Base-by-base conservation (phyloP, 2,329 filamentous ascomycete genomes). In the Fusarium torulosum region DNA sequence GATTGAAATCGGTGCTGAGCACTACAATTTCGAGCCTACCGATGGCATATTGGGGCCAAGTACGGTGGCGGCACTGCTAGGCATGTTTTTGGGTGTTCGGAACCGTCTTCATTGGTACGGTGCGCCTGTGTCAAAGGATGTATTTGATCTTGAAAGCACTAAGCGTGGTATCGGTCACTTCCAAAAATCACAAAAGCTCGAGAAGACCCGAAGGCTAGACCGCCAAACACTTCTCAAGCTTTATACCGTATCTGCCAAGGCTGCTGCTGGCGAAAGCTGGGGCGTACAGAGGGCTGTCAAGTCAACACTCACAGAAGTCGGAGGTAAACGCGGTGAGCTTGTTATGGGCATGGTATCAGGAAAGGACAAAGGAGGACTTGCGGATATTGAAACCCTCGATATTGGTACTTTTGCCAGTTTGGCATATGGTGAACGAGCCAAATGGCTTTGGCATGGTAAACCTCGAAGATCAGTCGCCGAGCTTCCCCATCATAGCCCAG, bases 381-480 rank as follows among this genome's bases (percentile, higher is more conserved):
- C 92, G 6, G 95, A 97, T 72, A 90, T 97, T 35, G 96, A 99
- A 79, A 98, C 94, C 1, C 84, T 93, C 11, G 94, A 98, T 74
- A 88, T 97, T 53, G 94, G 97, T 71, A 89, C 85, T 44, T 97
- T 98, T 69, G 86, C 93, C 47, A 88, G 88, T 60, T 83, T 97
- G 25, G 88, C 91, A 1, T 90, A 90, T 63, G 95, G 96, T 33
- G 92, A 96, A 75, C 88, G 92, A 56, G 85, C 92, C 17, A 97
- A 97, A 77, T 98, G 94, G 93, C 84, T 99, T 3, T 99, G 96
- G 96, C 86, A 92, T 63, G 96, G 95, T 17, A 98, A 97, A 77
- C 87, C 92, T 37, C 88, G 90, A 63, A 93, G 95, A 74, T 85
- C 81, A 4, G 77, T 77, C 3, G 73, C 78, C 3, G 82, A 84